phyloP scores from a whole-genome alignment of 2,329 filamentous ascomycete genomes.

The Teratosphaeriaceae sp. region DNA sequence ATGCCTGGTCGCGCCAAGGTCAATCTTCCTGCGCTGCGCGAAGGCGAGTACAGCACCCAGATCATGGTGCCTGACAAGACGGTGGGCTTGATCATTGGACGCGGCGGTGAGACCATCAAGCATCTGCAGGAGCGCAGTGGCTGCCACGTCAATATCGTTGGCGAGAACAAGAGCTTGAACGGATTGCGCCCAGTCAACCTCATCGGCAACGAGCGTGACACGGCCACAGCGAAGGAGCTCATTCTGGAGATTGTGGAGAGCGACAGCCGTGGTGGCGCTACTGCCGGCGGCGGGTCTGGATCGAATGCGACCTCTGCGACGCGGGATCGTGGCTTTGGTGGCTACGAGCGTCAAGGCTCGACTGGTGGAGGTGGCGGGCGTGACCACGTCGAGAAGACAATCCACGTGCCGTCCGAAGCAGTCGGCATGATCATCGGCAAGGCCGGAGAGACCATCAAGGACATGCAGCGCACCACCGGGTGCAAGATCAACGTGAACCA shows the following conservation, averaged over 20 bases:
- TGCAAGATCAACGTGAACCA: conserved; percentile 95
- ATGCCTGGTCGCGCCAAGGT: conserved; percentile 31
- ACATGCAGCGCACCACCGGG: conserved; percentile 80
- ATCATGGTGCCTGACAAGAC: conserved; percentile 95
- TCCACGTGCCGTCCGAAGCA: conserved; percentile 81
- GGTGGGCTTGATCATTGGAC: conserved; percentile 88
- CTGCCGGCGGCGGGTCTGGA: conserved; percentile 25
- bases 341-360: conserved; percentile 34
- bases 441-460: conserved; percentile 85
- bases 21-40: conserved; percentile 51
- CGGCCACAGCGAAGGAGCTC: conserved; percentile 72
- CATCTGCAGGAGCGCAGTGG: conserved; percentile 85
- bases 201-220: conserved; percentile 70
- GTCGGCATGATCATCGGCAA: conserved; percentile 97
- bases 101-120: conserved; percentile 85
- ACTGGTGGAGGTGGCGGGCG: conserved; percentile 36
- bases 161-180: conserved; percentile 87
- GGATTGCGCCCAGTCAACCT: conserved; percentile 84
- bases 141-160: conserved; percentile 94
- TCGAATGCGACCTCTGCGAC: conserved; percentile 16
- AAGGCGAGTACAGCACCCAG: conserved; percentile 79
- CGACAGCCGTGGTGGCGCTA: conserved; percentile 49
- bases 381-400: conserved; percentile 67
- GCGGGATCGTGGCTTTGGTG: conserved; percentile 26
- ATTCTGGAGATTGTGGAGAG: conserved; percentile 94